A percentile compares a stretch with the other conserved stretches of the same genome.
phyloP scores from a whole-genome alignment of 495 filamentous ascomycete species.

The Acidiella bohemica region DNA sequence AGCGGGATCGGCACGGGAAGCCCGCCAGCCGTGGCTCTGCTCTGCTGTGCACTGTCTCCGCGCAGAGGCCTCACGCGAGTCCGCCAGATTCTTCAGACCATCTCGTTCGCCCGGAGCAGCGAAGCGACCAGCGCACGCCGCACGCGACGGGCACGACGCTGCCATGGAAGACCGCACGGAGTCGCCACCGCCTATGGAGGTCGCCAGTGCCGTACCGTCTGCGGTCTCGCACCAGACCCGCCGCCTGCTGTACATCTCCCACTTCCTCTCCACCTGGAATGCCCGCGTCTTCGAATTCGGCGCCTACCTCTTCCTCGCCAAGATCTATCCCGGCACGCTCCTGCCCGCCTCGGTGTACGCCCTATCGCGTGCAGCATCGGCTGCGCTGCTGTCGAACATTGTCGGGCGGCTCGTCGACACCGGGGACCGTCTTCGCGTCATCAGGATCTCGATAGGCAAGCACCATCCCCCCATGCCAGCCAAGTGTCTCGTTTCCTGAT shows the following conservation, averaged over 20 bases:
- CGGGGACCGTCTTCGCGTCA: conserved; percentile 15
- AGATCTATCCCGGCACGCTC: conserved; percentile 25
- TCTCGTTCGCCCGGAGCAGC: too few species aligned
- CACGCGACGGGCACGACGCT: too few species aligned
- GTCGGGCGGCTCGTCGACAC: conserved; percentile 18
- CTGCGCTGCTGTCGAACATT: conserved; percentile 11
- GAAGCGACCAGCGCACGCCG: too few species aligned
- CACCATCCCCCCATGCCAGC: background rate
- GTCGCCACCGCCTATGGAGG: too few species aligned
- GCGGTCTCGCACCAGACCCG: too few species aligned
- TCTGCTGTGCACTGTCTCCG: too few species aligned
- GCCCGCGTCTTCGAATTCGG: conserved; percentile 55
- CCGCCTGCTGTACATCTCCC: conserved; percentile 46
- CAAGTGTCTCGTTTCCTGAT: conserved; percentile 1
- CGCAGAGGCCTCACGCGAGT: too few species aligned
- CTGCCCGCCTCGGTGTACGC: conserved; percentile 21
- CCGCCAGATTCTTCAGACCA: too few species aligned
- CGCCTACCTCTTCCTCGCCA: conserved; percentile 47
- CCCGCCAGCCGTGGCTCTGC: too few species aligned
- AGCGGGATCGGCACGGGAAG: too few species aligned
- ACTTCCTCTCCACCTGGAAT: conserved; percentile 59
- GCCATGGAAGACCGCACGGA: too few species aligned
- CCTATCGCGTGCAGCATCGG: conserved; percentile 25
- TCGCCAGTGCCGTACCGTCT: too few species aligned
- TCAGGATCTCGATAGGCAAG: conserved; percentile 22